Evolutionary conservation across 495 filamentous ascomycete genomes (phyloP).

Genomic region (Alectoria sarmentosa): DNA sequence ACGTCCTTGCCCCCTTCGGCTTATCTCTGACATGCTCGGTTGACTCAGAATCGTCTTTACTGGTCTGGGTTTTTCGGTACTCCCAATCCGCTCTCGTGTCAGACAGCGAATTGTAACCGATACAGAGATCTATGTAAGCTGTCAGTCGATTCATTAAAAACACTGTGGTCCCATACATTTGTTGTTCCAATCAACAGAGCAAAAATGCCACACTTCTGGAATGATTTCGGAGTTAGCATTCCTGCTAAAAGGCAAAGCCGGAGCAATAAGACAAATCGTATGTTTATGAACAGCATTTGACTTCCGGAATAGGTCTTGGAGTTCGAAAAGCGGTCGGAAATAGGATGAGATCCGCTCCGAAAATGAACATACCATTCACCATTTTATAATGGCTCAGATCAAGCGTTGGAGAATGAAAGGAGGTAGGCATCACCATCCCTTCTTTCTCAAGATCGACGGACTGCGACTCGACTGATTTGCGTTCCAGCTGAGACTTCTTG

Average conservation of each 20-base stretch:
- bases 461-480: conserved; percentile 13
- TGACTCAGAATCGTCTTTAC: conserved; percentile 11
- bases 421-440: neutral
- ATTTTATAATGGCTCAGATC: conserved; percentile 44
- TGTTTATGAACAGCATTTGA: no score
- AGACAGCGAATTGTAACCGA: conserved; percentile 77
- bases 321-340: no score
- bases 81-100: conserved; percentile 31
- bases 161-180: conserved; percentile 38
- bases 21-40: conserved; percentile 39
- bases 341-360: no score
- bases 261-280: no score
- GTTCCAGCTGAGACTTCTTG: neutral
- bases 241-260: no score
- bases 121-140: conserved; percentile 54
- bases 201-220: conserved; percentile 64
- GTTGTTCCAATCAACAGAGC: conserved; percentile 52
- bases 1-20: conserved; percentile 56
- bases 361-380: no score
- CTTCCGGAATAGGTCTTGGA: no score
- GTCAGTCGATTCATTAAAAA: conserved; percentile 11
- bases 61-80: neutral
- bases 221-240: no score
- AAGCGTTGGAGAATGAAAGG: conserved; percentile 9
- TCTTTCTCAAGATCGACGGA: conserved; percentile 18